These are phyloP conservation scores for Cenococcum geophilum DNA, from an alignment of 495 filamentous ascomycete genomes.

Conservation along the genomic window DNA sequence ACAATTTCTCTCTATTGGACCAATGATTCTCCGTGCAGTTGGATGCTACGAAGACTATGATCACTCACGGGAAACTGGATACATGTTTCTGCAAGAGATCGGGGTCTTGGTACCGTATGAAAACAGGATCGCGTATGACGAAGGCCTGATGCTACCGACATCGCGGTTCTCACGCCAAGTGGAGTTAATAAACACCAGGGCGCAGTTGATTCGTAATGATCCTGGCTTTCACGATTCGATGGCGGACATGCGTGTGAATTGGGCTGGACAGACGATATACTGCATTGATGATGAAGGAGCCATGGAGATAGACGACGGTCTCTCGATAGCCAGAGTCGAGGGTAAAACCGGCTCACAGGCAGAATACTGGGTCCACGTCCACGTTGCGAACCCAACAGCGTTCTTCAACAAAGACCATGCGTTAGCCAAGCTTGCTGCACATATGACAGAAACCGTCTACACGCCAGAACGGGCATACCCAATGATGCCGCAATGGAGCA, in stretches of 20 bases:
- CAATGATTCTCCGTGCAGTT: conserved; percentile 64
- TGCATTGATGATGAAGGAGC: conserved; percentile 72
- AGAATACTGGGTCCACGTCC: conserved; percentile 75
- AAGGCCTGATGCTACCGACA: conserved; percentile 55
- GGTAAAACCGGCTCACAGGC: conserved; percentile 18
- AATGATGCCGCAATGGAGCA: conserved; percentile 62
- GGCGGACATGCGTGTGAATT: conserved; percentile 60
- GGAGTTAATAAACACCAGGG: conserved; percentile 29
- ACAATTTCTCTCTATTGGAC: conserved; percentile 54
- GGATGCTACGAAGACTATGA: conserved; percentile 57
- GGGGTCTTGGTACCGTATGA: conserved; percentile 80
- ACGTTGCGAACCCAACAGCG: conserved; percentile 93
- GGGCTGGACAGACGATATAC: conserved; percentile 61
- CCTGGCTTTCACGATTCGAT: conserved; percentile 47
- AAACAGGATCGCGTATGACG: conserved; percentile 56
- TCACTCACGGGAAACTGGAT: conserved; percentile 42
- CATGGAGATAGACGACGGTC: conserved; percentile 80
- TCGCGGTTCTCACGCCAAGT: conserved; percentile 31
- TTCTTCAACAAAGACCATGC: conserved; percentile 55
- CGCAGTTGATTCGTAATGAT: conserved; percentile 14
- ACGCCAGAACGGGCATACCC: conserved; percentile 62
- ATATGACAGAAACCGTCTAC: conserved; percentile 63
- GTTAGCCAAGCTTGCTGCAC: conserved; percentile 58
- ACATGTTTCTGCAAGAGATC: conserved; percentile 76
- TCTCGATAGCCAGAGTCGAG: conserved; percentile 66